A percentile compares a stretch with the other conserved stretches of the same genome.
Conservation (phyloP, 2,329 filamentous ascomycete species). For the Fusarium succisae region DNA sequence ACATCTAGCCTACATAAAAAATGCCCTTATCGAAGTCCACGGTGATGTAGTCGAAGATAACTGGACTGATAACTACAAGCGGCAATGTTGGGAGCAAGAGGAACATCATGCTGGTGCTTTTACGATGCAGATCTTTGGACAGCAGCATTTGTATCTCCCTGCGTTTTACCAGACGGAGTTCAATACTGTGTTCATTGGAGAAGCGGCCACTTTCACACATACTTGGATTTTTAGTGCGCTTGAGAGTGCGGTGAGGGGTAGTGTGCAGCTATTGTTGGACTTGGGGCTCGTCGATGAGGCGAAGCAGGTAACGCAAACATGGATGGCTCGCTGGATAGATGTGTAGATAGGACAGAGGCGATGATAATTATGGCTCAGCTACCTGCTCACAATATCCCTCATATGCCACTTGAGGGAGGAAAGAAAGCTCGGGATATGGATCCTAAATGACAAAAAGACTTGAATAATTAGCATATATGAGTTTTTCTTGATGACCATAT, state of each 20-base stretch:
- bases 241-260: conserved; percentile 65
- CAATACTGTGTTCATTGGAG: conserved; percentile 46
- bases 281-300: conserved; percentile 69
- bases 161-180: conserved; percentile 69
- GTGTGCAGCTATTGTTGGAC: conserved; percentile 62
- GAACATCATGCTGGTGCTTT: conserved; percentile 66
- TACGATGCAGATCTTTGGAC: conserved; percentile 59
- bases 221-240: conserved; percentile 62
- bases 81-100: conserved; percentile 67
- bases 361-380: background rate
- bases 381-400: background rate
- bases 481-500: accelerated
- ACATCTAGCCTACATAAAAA: conserved; percentile 33
- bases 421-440: too few relatives aligned
- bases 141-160: conserved; percentile 68
- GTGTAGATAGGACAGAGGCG: background rate
- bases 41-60: conserved; percentile 59
- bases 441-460: too few relatives aligned
- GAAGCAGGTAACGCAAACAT: conserved; percentile 62
- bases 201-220: conserved; percentile 62
- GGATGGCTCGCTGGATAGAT: conserved; percentile 68
- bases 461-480: too few relatives aligned
- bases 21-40: conserved; percentile 26
- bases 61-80: conserved; percentile 66
- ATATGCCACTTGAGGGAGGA: too few relatives aligned